Evolutionary conservation across 768 basidiomycete species (phyloP), one percentile per base, ranked within the genome.

Genomic region (Cyclocybe cylindracea): DNA sequence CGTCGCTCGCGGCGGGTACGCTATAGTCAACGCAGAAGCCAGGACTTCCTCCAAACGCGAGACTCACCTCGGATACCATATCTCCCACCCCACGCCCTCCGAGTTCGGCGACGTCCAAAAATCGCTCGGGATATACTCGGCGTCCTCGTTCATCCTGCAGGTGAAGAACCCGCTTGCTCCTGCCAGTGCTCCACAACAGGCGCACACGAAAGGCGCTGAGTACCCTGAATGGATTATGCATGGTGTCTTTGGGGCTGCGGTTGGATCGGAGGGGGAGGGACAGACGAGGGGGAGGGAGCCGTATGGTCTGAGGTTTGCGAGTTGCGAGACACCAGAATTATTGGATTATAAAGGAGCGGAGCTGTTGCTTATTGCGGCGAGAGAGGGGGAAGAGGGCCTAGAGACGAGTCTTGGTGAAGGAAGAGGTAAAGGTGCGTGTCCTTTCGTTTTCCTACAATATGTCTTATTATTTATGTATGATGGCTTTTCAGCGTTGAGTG

Each of bases 121-220:
- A 14, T 77, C 71, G 5, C 68, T 88, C 5, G 82, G 82, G 3
- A 81, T 87, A 49, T 65, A 74, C 44, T 66, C 67, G 1, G 77
- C 79, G 0, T 80, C 79, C 0, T 78, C 79, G 0, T 86, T 85
- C 55, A 68, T 82, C 11, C 36, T 86, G 5, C 83, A 86, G 55
- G 78, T 85, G 43, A 86, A 84, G 68, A 85, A 85, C 53, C 83
- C 83, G 0, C 67, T 78, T 0, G 78, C 78, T 9, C 73, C 79
- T 0, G 65, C 67, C 2, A 69, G 69, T 3, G 73, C 62, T 0
- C 69, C 70, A 0, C 62, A 55, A 24, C 70, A 69, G 39, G 55
- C 56, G 1, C 66, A 61, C 31, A 52, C 62, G 0, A 74, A 72
- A 48, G 66, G 72, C 4, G 74, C 75, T 3, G 64, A 74, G 8